Evolutionary conservation across 169 alveolate species (phyloP).

Genomic region (Sarcocystis neurona): DNA sequence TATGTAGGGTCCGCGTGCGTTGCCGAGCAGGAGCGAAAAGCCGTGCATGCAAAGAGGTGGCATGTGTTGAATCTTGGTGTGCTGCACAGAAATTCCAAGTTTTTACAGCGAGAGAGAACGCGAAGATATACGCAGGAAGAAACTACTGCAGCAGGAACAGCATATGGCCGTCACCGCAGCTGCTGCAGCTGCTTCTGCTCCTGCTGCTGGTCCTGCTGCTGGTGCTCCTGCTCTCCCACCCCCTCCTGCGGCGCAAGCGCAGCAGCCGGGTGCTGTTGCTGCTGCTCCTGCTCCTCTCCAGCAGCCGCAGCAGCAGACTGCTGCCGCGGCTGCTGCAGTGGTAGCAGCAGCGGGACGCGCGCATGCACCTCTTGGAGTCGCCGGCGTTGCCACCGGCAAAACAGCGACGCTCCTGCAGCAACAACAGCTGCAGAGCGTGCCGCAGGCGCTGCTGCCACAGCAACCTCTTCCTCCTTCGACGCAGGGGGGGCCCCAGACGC

Average conservation of each 20-base stretch:
- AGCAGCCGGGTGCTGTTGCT: background rate
- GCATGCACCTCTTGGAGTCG: background rate
- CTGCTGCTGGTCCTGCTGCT: background rate
- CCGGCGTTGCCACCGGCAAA: background rate
- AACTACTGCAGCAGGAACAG: conserved; percentile 65
- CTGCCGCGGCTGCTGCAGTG: background rate
- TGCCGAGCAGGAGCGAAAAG: too few relatives aligned
- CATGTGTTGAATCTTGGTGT: too few relatives aligned
- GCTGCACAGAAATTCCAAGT: background rate
- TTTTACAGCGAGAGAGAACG: conserved; percentile 75
- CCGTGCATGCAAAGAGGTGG: too few relatives aligned
- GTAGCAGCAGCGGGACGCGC: background rate
- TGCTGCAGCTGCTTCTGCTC: background rate
- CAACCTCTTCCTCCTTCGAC: too few relatives aligned
- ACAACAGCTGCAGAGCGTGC: background rate
- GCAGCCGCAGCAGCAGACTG: background rate
- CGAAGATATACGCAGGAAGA: conserved; percentile 85
- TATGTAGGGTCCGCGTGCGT: too few relatives aligned
- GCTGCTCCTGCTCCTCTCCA: background rate
- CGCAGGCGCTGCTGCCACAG: background rate
- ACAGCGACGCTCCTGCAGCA: background rate
- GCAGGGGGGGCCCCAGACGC: too few relatives aligned
- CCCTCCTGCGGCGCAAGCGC: background rate
- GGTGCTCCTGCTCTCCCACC: background rate
- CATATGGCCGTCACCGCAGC: conserved; percentile 14